phyloP scores from a whole-genome alignment of 1,284 basidiomycete genomes.

The Ceratobasidium sp. region DNA sequence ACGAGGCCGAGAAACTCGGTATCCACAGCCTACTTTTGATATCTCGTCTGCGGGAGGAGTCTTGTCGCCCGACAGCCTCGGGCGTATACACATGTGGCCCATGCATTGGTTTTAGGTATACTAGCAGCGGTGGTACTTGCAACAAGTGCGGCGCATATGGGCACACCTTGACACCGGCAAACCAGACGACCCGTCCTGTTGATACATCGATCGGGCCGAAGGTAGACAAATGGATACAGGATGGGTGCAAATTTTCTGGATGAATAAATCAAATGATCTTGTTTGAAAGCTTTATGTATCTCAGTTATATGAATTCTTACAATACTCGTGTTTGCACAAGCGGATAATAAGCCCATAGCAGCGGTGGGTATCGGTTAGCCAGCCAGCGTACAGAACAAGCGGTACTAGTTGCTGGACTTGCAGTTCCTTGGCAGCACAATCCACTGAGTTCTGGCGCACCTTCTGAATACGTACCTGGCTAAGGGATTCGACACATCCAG shows the following conservation, averaged over 20 bases:
- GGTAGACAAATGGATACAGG: conserved; percentile 7
- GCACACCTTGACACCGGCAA: background rate
- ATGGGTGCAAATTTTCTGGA: background rate
- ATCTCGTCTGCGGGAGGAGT: conserved; percentile 32
- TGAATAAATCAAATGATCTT: background rate
- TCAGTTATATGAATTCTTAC: too few species aligned
- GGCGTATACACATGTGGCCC: background rate
- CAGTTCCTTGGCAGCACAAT: too few species aligned
- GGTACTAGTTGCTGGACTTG: too few species aligned
- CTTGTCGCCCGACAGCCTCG: background rate
- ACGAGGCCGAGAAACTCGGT: conserved; percentile 29
- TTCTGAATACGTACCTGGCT: too few species aligned
- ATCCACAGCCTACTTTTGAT: background rate
- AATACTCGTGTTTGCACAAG: too few species aligned
- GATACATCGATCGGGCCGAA: background rate
- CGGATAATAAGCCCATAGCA: too few species aligned
- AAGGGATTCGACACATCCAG: too few species aligned
- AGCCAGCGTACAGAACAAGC: too few species aligned
- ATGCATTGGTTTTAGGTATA: background rate
- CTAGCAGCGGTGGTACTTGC: background rate
- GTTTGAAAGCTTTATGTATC: too few species aligned
- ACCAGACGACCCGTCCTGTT: background rate
- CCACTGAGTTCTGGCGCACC: too few species aligned
- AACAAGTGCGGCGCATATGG: background rate
- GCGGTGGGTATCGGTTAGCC: too few species aligned